Percentiles rank a stretch among this genome's conserved stretches.
These are phyloP conservation scores for Alnus glutinosa DNA, from an alignment of 306 rosid genomes.

Conservation along the genomic window DNA sequence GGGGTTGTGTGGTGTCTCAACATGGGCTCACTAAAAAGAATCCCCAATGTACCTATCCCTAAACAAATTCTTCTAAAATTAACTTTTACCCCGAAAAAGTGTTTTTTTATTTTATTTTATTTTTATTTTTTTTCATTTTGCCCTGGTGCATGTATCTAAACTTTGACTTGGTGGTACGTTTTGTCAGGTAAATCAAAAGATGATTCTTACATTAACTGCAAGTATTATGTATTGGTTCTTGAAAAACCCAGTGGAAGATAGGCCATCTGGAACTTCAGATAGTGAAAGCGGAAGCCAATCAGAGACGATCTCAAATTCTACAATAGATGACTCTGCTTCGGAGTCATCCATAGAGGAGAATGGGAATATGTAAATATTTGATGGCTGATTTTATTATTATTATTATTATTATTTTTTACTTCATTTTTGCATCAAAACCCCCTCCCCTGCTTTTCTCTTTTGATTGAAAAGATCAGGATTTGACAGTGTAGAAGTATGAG, in stretches of 20 bases:
- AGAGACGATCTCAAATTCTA: conserved; percentile 78
- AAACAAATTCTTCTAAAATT: too few relatives aligned
- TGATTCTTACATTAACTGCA: conserved; percentile 96
- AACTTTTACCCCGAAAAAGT: too few relatives aligned
- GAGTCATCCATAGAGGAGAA: conserved; percentile 81
- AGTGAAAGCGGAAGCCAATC: conserved; percentile 77
- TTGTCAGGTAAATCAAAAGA: conserved; percentile 90
- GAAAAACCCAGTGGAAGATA: conserved; percentile 72
- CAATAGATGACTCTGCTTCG: conserved; percentile 84
- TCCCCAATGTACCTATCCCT: too few relatives aligned
- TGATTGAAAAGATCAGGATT: conserved; percentile 51
- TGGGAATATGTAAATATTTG: conserved; percentile 53
- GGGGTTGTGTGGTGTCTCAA: too few relatives aligned
- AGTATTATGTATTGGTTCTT: conserved; percentile 95
- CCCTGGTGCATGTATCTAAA: background rate
- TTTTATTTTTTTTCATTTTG: background rate
- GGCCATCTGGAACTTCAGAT: conserved; percentile 57
- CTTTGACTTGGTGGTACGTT: background rate
- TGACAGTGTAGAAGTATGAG: conserved; percentile 34
- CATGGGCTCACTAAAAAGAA: too few relatives aligned
- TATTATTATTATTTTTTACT: conserved; percentile 1
- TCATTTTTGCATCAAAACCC: conserved; percentile 11
- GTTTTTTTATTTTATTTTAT: too few relatives aligned
- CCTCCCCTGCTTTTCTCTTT: background rate
- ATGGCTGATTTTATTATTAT: conserved; percentile 11